Percentiles rank a stretch among this genome's conserved stretches.
Evolutionary conservation across 331 rosid species (phyloP).

Genomic region (Phaseolus coccineus): DNA sequence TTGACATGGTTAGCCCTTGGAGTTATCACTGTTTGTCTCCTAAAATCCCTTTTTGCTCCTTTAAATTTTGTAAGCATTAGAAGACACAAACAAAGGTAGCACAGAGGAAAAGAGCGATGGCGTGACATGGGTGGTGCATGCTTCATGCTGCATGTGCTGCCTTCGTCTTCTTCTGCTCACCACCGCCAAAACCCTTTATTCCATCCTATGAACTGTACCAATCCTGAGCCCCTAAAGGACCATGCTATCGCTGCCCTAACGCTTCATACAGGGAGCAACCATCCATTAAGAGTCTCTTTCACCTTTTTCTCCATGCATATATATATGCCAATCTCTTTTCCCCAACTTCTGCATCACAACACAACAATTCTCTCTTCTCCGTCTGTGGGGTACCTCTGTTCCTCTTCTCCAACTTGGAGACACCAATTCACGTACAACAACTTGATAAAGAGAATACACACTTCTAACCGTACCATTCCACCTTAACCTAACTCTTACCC

Average conservation of each 20-base stretch:
- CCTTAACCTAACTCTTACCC: not conserved
- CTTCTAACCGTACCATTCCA: no score
- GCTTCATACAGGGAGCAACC: conserved; percentile 10
- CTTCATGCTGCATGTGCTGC: conserved; percentile 24
- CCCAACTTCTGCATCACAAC: not conserved
- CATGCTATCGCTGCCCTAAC: conserved; percentile 20
- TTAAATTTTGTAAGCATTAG: conserved; percentile 38
- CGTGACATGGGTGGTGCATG: not conserved
- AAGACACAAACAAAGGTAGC: conserved; percentile 25
- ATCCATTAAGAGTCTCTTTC: conserved; percentile 43
- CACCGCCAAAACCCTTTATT: conserved; percentile 27
- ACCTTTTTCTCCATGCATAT: conserved; percentile 11
- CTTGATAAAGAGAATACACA: conserved; percentile 26
- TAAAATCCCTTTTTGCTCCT: conserved; percentile 31
- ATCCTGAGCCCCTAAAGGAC: conserved; percentile 6
- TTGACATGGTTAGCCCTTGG: conserved; percentile 25
- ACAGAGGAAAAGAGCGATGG: not conserved
- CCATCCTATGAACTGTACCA: conserved; percentile 44
- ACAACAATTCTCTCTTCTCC: conserved; percentile 15
- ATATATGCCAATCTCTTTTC: not conserved
- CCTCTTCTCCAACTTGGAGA: conserved; percentile 31
- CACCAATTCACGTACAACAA: not conserved
- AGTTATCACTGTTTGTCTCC: conserved; percentile 43
- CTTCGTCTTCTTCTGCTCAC: conserved; percentile 32
- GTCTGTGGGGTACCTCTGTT: conserved; percentile 41